Conservation (phyloP, 2,329 filamentous ascomycete species). For the Monosporascus sp. region DNA sequence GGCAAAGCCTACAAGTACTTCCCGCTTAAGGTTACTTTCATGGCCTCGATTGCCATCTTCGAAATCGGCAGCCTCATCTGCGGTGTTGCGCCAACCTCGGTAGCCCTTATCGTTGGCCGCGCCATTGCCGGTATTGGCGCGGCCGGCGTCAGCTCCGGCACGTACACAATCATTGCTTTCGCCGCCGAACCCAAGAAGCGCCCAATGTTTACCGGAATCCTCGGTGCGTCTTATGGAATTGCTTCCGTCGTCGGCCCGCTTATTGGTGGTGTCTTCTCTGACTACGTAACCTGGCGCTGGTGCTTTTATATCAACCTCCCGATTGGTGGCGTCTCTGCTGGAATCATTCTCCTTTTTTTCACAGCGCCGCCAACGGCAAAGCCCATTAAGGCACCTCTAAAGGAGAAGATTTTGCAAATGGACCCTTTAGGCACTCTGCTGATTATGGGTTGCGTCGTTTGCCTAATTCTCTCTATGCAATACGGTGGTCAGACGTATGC, state of each 20-base stretch:
- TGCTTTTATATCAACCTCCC: slow-evolving; percentile 20
- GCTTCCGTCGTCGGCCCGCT: slow-evolving; percentile 12
- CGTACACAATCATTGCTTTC: slow-evolving; percentile 13
- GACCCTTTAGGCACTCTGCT: slow-evolving; percentile 24
- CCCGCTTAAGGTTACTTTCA: slow-evolving; percentile 12
- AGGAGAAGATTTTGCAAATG: slow-evolving; percentile 13
- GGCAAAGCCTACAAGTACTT: slow-evolving; percentile 45
- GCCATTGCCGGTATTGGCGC: slow-evolving; percentile 31
- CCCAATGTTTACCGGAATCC: slow-evolving; percentile 11
- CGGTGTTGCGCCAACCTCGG: neutral
- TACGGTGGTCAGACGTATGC: too few relatives aligned
- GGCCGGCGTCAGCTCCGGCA: slow-evolving; percentile 13
- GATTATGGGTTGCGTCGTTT: slow-evolving; percentile 26
- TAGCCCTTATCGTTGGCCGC: slow-evolving; percentile 26
- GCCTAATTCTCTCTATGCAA: slow-evolving; percentile 2
- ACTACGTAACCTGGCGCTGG: slow-evolving; percentile 16
- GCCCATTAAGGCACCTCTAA: neutral
- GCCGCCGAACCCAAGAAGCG: slow-evolving; percentile 8
- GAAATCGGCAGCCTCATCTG: slow-evolving; percentile 12
- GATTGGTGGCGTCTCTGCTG: slow-evolving; percentile 24
- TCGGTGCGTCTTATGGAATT: slow-evolving; percentile 13
- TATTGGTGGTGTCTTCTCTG: slow-evolving; percentile 15
- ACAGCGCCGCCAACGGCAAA: too few relatives aligned
- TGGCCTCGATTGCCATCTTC: slow-evolving; percentile 11
- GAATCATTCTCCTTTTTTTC: slow-evolving; percentile 18